A percentile compares a stretch with the other conserved stretches of the same genome.
Conservation (phyloP, 78 protist species). For the Guillardia theta region DNA sequence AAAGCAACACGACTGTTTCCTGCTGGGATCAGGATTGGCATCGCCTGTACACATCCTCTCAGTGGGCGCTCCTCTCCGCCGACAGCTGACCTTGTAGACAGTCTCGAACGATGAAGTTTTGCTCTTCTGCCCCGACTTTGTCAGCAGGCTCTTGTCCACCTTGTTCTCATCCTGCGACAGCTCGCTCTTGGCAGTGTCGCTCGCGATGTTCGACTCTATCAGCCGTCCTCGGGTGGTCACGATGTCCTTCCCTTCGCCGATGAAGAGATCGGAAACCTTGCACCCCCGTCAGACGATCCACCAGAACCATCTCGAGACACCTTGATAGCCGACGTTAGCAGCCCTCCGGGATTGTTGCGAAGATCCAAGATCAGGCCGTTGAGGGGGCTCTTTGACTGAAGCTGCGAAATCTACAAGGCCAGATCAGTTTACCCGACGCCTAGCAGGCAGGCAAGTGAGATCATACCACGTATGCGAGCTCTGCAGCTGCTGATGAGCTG, state of each 20-base stretch:
- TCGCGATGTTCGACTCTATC: no score
- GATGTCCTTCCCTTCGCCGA: neutral
- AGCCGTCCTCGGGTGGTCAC: neutral
- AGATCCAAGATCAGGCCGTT: constrained; percentile 15
- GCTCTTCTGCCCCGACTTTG: no score
- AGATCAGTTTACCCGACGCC: neutral
- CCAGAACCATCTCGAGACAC: neutral
- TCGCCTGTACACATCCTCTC: no score
- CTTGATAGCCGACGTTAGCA: neutral
- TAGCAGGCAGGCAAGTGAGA: neutral
- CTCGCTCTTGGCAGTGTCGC: neutral
- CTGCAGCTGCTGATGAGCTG: neutral
- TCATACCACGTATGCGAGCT: neutral
- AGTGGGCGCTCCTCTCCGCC: no score
- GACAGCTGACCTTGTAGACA: no score
- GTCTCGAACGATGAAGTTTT: no score
- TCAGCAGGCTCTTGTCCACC: no score
- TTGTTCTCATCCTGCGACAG: no score
- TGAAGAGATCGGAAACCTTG: neutral
- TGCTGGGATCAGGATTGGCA: no score
- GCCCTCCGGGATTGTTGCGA: constrained; percentile 39
- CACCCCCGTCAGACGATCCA: neutral
- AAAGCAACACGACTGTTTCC: neutral
- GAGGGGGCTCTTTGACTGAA: neutral
- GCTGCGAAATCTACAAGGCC: neutral